A percentile compares a stretch with the other conserved stretches of the same genome.
Conservation (phyloP, 495 filamentous ascomycete genomes). For the Aspergillus egyptiacus region DNA sequence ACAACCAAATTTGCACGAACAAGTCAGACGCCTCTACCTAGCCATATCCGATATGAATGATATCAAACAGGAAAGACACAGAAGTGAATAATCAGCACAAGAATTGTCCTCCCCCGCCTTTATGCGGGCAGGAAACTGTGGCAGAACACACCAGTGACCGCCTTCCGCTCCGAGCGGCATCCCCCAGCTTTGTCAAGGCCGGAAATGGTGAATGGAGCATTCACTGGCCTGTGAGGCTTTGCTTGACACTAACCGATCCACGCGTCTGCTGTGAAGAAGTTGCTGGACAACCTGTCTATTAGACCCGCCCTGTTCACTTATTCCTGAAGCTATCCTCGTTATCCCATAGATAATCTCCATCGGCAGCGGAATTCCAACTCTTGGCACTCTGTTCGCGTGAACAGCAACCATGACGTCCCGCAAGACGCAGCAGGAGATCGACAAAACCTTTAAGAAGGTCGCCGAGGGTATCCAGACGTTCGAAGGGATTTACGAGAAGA, state of each 20-base stretch:
- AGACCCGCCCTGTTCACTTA: not conserved
- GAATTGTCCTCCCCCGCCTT: conserved; percentile 5
- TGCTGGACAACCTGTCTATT: conserved; percentile 7
- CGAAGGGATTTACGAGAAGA: conserved; percentile 92
- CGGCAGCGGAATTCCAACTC: conserved; percentile 20
- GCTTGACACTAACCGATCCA: conserved; percentile 6
- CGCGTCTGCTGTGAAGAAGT: conserved; percentile 11
- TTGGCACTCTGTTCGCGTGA: conserved; percentile 13
- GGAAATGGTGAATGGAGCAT: conserved; percentile 19
- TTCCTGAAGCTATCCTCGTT: not conserved
- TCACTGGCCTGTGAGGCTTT: conserved; percentile 6
- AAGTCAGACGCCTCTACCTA: too few species aligned
- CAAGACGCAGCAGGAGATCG: conserved; percentile 94
- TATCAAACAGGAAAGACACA: not conserved
- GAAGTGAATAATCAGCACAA: not conserved
- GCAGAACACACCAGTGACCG: conserved; percentile 19
- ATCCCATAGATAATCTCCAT: conserved; percentile 2
- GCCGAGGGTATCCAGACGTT: conserved; percentile 87
- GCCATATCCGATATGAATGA: too few species aligned
- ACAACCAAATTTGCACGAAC: too few species aligned
- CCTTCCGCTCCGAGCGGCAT: conserved; percentile 22
- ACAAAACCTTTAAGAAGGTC: conserved; percentile 98
- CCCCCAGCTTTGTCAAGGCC: conserved; percentile 25
- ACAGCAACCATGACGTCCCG: conserved; percentile 70
- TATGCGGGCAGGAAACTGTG: not conserved